These are phyloP conservation scores for Sporothrix brunneoviolacea DNA, from an alignment of 2,329 filamentous ascomycete species.

Conservation along the genomic window DNA sequence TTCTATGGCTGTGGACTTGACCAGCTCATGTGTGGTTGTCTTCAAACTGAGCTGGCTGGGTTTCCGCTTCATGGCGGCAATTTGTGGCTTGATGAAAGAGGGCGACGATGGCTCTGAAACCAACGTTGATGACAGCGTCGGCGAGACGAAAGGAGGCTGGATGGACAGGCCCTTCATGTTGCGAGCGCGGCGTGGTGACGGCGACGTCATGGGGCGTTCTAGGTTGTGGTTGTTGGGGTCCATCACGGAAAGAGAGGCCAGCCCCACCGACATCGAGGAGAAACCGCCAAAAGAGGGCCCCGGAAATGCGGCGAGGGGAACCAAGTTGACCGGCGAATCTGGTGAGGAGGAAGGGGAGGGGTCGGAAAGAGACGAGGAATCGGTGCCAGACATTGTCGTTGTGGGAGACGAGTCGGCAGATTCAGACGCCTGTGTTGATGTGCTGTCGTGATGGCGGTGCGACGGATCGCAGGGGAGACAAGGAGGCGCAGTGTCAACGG, in stretches of 20 bases:
- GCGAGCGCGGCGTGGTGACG: slow-evolving; percentile 63
- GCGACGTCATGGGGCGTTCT: slow-evolving; percentile 58
- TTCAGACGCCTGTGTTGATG: slow-evolving; percentile 70
- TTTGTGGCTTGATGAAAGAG: slow-evolving; percentile 72
- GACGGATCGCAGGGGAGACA: slow-evolving; percentile 39
- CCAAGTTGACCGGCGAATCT: slow-evolving; percentile 74
- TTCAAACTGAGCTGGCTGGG: slow-evolving; percentile 74
- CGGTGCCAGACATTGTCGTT: slow-evolving; percentile 85
- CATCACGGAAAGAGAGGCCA: slow-evolving; percentile 36
- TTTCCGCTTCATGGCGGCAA: slow-evolving; percentile 64
- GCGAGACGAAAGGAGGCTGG: slow-evolving; percentile 50
- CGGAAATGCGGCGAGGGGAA: slow-evolving; percentile 63
- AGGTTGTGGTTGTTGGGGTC: slow-evolving; percentile 20
- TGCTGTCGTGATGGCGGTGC: slow-evolving; percentile 69
- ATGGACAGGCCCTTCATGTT: slow-evolving; percentile 83
- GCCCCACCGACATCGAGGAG: slow-evolving; percentile 33
- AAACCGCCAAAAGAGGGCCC: slow-evolving; percentile 49
- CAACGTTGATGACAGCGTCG: slow-evolving; percentile 39
- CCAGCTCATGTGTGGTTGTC: slow-evolving; percentile 56
- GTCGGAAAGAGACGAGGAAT: slow-evolving; percentile 84
- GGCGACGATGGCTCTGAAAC: slow-evolving; percentile 64
- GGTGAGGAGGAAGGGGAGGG: slow-evolving; percentile 88
- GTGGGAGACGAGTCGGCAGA: slow-evolving; percentile 94
- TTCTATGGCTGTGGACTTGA: slow-evolving; percentile 43
- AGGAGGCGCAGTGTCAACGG: slow-evolving; percentile 4